Conservation (phyloP, 2,329 filamentous ascomycete genomes). For the Pseudogymnoascus sp. region DNA sequence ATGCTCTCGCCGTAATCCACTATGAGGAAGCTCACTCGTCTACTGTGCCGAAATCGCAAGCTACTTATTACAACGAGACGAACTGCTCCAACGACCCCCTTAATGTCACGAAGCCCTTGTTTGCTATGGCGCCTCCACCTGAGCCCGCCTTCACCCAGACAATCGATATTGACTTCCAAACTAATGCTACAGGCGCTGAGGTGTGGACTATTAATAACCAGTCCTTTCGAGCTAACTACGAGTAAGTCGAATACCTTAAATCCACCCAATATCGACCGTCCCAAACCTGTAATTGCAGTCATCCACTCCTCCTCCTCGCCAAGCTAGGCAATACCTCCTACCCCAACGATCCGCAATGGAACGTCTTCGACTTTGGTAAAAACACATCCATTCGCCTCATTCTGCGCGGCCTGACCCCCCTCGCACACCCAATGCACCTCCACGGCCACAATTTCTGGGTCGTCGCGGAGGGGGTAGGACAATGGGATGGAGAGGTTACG, state of each 20-base stretch:
- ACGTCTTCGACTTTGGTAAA: constrained; percentile 45
- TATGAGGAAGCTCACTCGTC: constrained; percentile 52
- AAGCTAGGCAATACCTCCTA: constrained; percentile 43
- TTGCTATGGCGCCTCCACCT: constrained; percentile 16
- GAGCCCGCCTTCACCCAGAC: constrained; percentile 12
- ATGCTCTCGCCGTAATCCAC: constrained; percentile 56
- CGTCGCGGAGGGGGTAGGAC: constrained; percentile 38
- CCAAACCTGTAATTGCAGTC: neutral
- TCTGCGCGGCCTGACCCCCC: constrained; percentile 38
- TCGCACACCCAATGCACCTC: constrained; percentile 35
- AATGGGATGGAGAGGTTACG: constrained; percentile 29
- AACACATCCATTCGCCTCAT: constrained; percentile 48
- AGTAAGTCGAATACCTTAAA: neutral
- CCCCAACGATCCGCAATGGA: constrained; percentile 39
- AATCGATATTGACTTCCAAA: constrained; percentile 34
- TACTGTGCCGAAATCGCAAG: constrained; percentile 39
- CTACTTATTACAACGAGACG: neutral
- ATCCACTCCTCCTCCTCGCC: constrained; percentile 32
- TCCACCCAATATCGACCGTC: neutral
- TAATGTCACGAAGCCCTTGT: neutral
- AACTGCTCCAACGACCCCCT: constrained; percentile 3
- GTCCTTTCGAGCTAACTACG: constrained; percentile 47
- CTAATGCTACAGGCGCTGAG: constrained; percentile 40
- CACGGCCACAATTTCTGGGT: constrained; percentile 47
- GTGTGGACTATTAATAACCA: constrained; percentile 47